Evolutionary conservation across 1,139 yeast genomes (phyloP).

Genomic region (Tardiomyces depauwii): DNA sequence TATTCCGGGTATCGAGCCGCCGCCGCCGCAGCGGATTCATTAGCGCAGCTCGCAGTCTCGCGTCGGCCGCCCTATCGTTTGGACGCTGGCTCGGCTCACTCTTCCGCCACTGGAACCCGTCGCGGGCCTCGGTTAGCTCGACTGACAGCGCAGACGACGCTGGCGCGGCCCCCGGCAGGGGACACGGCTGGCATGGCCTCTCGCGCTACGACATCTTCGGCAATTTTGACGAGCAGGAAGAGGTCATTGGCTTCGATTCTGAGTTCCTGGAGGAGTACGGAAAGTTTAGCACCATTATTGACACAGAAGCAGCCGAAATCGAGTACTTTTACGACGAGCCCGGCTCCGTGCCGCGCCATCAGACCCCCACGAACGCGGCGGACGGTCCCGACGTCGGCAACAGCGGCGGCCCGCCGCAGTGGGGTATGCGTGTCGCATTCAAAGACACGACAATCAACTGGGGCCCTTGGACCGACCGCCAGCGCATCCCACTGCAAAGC

Average conservation of each 20-base stretch:
- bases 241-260: conserved; percentile 7
- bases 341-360: conserved; percentile 40
- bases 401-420: conserved; percentile 48
- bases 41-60: background rate
- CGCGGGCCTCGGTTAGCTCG: too few species aligned
- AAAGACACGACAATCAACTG: conserved; percentile 61
- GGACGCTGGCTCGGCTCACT: too few species aligned
- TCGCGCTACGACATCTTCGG: conserved; percentile 22
- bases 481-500: conserved; percentile 53
- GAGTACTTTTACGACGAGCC: conserved; percentile 61
- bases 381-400: conserved; percentile 44
- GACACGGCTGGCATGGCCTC: conserved; percentile 32
- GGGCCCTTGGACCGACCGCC: conserved; percentile 96
- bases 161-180: too few species aligned
- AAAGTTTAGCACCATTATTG: conserved; percentile 62
- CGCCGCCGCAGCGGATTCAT: background rate
- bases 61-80: too few species aligned
- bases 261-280: conserved; percentile 55
- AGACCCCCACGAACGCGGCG: conserved; percentile 9
- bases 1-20: background rate
- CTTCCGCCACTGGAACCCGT: too few species aligned
- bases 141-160: too few species aligned
- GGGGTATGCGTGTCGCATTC: conserved; percentile 51
- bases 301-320: conserved; percentile 43
- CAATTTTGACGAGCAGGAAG: conserved; percentile 8